Conservation (phyloP, 2,329 filamentous ascomycete genomes). For the Xylariaceae sp. region DNA sequence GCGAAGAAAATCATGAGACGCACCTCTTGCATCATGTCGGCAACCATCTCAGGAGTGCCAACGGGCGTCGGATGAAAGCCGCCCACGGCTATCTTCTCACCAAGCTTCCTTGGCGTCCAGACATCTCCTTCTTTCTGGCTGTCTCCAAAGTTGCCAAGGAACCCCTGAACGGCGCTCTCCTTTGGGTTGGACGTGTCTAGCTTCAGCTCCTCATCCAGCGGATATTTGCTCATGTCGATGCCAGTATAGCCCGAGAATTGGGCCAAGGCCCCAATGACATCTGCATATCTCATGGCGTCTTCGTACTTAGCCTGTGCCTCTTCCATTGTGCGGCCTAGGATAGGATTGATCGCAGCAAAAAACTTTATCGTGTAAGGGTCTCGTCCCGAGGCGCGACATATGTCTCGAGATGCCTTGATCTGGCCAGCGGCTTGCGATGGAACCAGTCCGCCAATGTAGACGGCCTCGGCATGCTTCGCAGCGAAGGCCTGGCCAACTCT, state of each 20-base stretch:
- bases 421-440: slow-evolving; percentile 48
- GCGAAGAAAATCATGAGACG: slow-evolving; percentile 27
- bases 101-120: slow-evolving; percentile 38
- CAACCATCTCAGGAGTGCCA: background rate
- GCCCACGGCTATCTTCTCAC: slow-evolving; percentile 42
- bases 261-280: slow-evolving; percentile 49
- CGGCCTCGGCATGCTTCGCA: slow-evolving; percentile 54
- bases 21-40: slow-evolving; percentile 33
- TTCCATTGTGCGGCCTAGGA: slow-evolving; percentile 45
- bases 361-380: slow-evolving; percentile 55
- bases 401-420: no score
- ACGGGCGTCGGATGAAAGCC: background rate
- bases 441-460: no score
- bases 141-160: slow-evolving; percentile 1
- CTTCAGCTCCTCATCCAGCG: slow-evolving; percentile 53
- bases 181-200: slow-evolving; percentile 39
- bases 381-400: no score
- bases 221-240: slow-evolving; percentile 54
- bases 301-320: slow-evolving; percentile 50
- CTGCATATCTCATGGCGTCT: slow-evolving; percentile 48
- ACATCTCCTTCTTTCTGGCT: background rate
- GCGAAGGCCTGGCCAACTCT: slow-evolving; percentile 53
- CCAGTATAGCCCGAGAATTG: slow-evolving; percentile 56
- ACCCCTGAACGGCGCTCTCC: background rate
- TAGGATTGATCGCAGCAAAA: slow-evolving; percentile 46